Evolutionary conservation across 2,329 filamentous ascomycete genomes (phyloP).

Genomic region (Botrytis pseudocinerea): DNA sequence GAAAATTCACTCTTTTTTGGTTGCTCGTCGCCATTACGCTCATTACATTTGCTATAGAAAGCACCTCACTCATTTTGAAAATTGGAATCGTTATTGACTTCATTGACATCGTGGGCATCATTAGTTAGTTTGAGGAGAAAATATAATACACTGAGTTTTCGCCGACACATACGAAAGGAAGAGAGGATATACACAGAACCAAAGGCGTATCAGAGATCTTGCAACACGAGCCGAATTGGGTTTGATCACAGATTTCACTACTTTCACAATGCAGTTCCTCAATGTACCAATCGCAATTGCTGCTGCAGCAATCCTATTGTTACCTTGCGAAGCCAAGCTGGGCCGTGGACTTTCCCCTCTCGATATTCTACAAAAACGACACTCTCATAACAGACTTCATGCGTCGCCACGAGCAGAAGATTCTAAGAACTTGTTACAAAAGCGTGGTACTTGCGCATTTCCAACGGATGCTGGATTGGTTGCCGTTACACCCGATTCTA

Average conservation of each 20-base stretch:
- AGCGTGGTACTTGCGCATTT: constrained; percentile 57
- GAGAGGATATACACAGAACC: not conserved
- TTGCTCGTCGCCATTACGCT: constrained; percentile 26
- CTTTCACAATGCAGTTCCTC: constrained; percentile 54
- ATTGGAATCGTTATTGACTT: not conserved
- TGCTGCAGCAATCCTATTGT: constrained; percentile 50
- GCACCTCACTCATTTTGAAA: not conserved
- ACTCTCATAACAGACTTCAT: constrained; percentile 34
- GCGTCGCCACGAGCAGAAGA: constrained; percentile 33
- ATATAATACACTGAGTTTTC: not conserved
- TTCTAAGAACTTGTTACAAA: constrained; percentile 31
- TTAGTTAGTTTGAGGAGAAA: not conserved
- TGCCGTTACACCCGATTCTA: constrained; percentile 60
- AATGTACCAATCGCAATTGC: constrained; percentile 52
- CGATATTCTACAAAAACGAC: constrained; percentile 35
- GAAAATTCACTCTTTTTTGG: constrained; percentile 5
- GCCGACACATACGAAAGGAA: not conserved
- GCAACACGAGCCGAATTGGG: constrained; percentile 14
- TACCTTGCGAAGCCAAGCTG: constrained; percentile 36
- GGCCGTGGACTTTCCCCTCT: constrained; percentile 34
- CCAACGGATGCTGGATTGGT: constrained; percentile 67
- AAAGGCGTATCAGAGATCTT: not conserved
- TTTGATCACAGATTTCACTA: constrained; percentile 24
- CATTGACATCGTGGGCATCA: constrained; percentile 2
- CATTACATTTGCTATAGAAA: constrained; percentile 14